A percentile compares a stretch with the other conserved stretches of the same genome.
phyloP scores from a whole-genome alignment of 2,329 filamentous ascomycete genomes.

The Periconia sp. region DNA sequence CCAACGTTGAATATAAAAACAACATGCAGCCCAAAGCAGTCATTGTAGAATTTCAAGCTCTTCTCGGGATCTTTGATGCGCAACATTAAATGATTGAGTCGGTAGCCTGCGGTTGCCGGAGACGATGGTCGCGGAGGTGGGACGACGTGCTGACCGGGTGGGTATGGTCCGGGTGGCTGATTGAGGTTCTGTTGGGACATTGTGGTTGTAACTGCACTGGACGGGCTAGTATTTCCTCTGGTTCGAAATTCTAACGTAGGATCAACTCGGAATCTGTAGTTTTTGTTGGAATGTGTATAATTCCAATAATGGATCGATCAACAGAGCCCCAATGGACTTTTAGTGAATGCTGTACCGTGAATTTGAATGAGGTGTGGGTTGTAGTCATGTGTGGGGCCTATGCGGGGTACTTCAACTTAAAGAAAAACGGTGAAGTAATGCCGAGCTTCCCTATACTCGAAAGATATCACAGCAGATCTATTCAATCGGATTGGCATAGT shows the following conservation, averaged over 20 bases:
- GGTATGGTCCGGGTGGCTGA: conserved; percentile 24
- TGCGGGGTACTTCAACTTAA: conserved; percentile 13
- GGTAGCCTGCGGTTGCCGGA: conserved; percentile 31
- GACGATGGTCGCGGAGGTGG: conserved; percentile 31
- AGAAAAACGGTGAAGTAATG: neutral
- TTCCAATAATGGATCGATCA: no score
- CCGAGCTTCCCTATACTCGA: no score
- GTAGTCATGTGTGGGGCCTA: conserved; percentile 9
- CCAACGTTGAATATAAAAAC: conserved; percentile 44
- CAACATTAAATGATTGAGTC: conserved; percentile 43
- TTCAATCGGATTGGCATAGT: no score
- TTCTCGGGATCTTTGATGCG: conserved; percentile 36
- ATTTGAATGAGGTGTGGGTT: neutral
- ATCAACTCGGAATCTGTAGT: no score
- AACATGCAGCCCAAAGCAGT: conserved; percentile 40
- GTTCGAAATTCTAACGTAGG: no score
- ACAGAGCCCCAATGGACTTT: no score
- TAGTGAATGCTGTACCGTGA: neutral
- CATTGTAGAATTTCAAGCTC: conserved; percentile 40
- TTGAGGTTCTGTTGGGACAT: conserved; percentile 26
- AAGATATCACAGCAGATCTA: no score
- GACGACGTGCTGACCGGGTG: conserved; percentile 28
- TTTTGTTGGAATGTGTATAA: no score
- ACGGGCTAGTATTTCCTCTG: no score
- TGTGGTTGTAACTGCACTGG: no score